Evolutionary conservation across 257 asterid species (phyloP).

Genomic region (Scutellaria galericulata): DNA sequence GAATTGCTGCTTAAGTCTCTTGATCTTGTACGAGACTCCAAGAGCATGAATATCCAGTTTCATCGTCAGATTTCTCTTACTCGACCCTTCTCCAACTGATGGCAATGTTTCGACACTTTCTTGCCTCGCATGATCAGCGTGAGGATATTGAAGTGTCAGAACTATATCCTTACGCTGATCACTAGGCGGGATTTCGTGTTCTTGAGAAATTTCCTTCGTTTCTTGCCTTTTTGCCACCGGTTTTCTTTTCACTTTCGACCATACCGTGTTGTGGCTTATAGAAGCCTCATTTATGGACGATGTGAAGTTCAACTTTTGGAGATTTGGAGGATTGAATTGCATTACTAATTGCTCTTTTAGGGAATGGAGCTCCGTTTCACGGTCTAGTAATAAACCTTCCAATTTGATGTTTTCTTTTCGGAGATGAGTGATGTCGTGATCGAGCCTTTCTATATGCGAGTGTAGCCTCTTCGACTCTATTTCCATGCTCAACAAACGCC

Average conservation of each 20-base stretch:
- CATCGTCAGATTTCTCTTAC: conserved; percentile 49
- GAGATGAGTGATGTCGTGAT: conserved; percentile 57
- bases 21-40: conserved; percentile 89
- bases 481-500: conserved; percentile 86
- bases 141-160: conserved; percentile 57
- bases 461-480: conserved; percentile 74
- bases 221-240: conserved; percentile 57
- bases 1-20: conserved; percentile 88
- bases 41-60: conserved; percentile 92
- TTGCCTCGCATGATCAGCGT: conserved; percentile 41
- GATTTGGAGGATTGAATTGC: conserved; percentile 57
- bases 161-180: conserved; percentile 65
- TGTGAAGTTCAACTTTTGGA: conserved; percentile 55
- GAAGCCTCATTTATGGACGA: conserved; percentile 45
- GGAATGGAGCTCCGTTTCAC: conserved; percentile 67
- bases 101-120: conserved; percentile 50
- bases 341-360: conserved; percentile 60
- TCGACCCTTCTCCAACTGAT: conserved; percentile 38
- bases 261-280: conserved; percentile 50
- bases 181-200: conserved; percentile 37
- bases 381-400: conserved; percentile 55
- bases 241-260: conserved; percentile 80
- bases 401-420: conserved; percentile 66
- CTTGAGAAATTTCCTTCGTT: conserved; percentile 42
- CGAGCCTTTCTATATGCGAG: conserved; percentile 61